Base-by-base conservation (phyloP, 768 basidiomycete species). In the Psilocybe tampanensis region DNA sequence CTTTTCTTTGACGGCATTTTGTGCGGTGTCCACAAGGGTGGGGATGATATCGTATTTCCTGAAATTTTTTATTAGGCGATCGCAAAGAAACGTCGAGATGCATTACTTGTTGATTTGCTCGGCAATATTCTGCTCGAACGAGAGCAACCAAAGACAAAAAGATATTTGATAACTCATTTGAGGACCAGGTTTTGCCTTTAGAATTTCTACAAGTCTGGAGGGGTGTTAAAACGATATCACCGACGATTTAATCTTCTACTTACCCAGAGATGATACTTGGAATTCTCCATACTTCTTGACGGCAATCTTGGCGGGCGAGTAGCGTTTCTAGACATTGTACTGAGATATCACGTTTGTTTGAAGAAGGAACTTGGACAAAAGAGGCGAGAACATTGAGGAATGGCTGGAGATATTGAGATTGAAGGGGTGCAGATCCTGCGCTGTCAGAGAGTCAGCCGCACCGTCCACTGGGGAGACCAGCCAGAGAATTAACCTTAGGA, bases 101-200 rank as follows among this genome's bases (percentile, higher is more conserved):
- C 32, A 85, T 45, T 58, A 95, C 95, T 86, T 88, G 74, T 98
- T 92, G 66, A 98, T 86, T 50, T 92, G 81, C 60, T 90, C 85
- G 1, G 95, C 91, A 26, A 97, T 80, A 34, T 88, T 82, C 64
- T 86, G 80, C 68, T 99, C 94, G 60, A 97, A 99, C 0, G 94
- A 91, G 54, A 98, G 75, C 49, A 98, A 76, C 97, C 97, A 99
- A 59, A 98, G 77, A 70, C 93, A 96, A 69, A 94, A 92, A 22
- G 86, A 85, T 42, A 95, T 86, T 79, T 97, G 95, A 69, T 98
- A 99, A 74, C 85, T 90, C 86, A 96, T 92, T 74, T 99, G 97
- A 18, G 95, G 92, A 19, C 87, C 85, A 15, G 92, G 87, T 60
- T 86, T 90, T 51, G 86, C 79, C 66, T 87, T 88, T 54, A 98